phyloP scores from a whole-genome alignment of 2,329 filamentous ascomycete species.

The Pseudogymnoascus sp. region DNA sequence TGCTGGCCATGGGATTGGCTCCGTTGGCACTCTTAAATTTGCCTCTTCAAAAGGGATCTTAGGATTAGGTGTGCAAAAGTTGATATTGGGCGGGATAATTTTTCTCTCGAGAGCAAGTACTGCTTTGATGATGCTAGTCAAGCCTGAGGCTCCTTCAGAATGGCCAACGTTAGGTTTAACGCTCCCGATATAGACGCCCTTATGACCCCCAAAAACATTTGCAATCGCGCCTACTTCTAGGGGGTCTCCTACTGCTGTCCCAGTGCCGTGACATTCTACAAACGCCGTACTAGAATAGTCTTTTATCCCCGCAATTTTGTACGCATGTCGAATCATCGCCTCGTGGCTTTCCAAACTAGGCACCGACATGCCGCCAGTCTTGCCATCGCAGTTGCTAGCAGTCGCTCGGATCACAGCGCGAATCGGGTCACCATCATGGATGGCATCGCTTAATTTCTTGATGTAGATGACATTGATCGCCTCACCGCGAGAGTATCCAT shows the following conservation, averaged over 20 bases:
- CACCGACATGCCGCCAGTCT: constrained; percentile 36
- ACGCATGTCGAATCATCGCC: constrained; percentile 28
- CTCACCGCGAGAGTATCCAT: constrained; percentile 42
- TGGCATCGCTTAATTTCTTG: constrained; percentile 35
- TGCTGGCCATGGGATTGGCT: constrained; percentile 12
- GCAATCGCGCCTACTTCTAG: constrained; percentile 12
- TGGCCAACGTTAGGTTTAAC: constrained; percentile 28
- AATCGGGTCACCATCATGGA: constrained; percentile 36
- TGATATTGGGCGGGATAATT: constrained; percentile 16
- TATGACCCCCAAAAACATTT: constrained; percentile 17
- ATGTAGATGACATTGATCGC: constrained; percentile 35
- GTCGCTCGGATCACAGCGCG: constrained; percentile 36
- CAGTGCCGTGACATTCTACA: constrained; percentile 14
- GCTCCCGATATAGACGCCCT: constrained; percentile 14
- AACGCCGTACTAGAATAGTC: constrained; percentile 12
- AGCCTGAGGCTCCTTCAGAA: constrained; percentile 18
- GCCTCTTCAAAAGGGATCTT: not conserved
- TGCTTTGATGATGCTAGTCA: constrained; percentile 23
- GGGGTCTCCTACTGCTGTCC: constrained; percentile 14
- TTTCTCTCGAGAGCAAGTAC: constrained; percentile 21
- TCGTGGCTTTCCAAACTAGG: constrained; percentile 33
- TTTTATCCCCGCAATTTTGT: constrained; percentile 16
- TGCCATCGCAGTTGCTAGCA: constrained; percentile 38
- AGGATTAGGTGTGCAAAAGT: constrained; percentile 29
- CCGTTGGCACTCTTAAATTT: constrained; percentile 9